Base-by-base conservation (phyloP, 2,329 filamentous ascomycete genomes). In the Zasmidium cellare region DNA sequence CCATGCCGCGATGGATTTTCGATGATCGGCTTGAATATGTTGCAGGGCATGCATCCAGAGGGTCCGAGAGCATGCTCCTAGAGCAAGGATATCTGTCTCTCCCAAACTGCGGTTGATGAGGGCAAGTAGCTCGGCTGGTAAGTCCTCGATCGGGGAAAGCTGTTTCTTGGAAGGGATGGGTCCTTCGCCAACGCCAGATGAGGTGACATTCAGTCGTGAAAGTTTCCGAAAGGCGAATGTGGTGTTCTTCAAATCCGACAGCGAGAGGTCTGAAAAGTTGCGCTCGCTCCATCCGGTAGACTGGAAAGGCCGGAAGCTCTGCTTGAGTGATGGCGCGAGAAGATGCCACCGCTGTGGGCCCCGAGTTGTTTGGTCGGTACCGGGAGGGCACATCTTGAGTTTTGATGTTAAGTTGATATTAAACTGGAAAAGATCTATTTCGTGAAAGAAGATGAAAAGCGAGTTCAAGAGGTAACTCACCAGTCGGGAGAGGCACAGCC, bases 11-110 rank as follows among this genome's bases (percentile, higher is more conserved):
- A 35, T 22, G n/a, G 41, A 16, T 16, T 23, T 23, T 12, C 44
- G 46, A 31, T 45, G 3, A 16, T 51, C 51, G n/a, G n/a, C 14
- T 3, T 53, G 46, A 24, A 57, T 46, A 19, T 60, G 58, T 3
- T 14, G 22, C 2, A 60, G 3, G 16, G 45, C 38, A 22, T 60
- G 49, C 45, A 50, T 19, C 57, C 53, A 60, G 7, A 60, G 57
- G 9, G 46, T 51, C n/a, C 11, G 18, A 12, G 57, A 60, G 50
- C 50, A 60, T 9, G 56, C 11, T 5, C 57, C 57, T 19, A 60
- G 38, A 9, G 53, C 50, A 28, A 57, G 2, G n/a, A 53, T 19
- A 24, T 60, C 49, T n/a, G 41, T 12, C 9, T 24, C 11, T 3
- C 18, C 18, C 3, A 60, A 28, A 14, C 16, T 18, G 18, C 22